Conservation (phyloP, 2,329 filamentous ascomycete species). For the Didymella exigua region DNA sequence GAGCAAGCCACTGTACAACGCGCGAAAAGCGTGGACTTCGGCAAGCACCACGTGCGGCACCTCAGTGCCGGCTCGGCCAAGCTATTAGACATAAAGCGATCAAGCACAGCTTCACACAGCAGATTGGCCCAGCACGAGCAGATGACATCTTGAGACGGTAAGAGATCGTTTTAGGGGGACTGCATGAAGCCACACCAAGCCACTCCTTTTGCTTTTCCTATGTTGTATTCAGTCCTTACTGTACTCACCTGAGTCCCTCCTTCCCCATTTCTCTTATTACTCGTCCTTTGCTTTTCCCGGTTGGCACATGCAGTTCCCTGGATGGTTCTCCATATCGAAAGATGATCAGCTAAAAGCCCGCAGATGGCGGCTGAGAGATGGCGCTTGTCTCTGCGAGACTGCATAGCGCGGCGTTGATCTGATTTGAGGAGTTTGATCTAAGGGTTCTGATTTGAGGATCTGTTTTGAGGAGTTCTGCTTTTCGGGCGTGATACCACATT, state of each 20-base stretch:
- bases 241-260: slow-evolving; percentile 33
- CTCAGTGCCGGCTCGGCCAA: slow-evolving; percentile 80
- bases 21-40: slow-evolving; percentile 73
- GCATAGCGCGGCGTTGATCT: slow-evolving; percentile 38
- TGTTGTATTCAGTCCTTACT: slow-evolving; percentile 42
- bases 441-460: no score
- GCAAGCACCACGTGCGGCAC: slow-evolving; percentile 68
- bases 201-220: slow-evolving; percentile 46
- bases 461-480: slow-evolving; percentile 17
- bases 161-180: slow-evolving; percentile 21
- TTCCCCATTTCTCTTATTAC: slow-evolving; percentile 32
- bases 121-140: slow-evolving; percentile 31
- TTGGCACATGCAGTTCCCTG: slow-evolving; percentile 29
- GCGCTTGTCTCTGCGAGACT: slow-evolving; percentile 20
- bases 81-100: slow-evolving; percentile 66
- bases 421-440: slow-evolving; percentile 16
- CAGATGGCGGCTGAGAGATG: not conserved
- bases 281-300: slow-evolving; percentile 19
- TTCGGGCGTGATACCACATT: slow-evolving; percentile 35
- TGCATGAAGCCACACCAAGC: slow-evolving; percentile 39
- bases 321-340: not conserved
- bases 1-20: slow-evolving; percentile 57
- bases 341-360: not conserved
- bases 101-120: slow-evolving; percentile 38
- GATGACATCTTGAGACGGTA: slow-evolving; percentile 23